Percentiles rank a stretch among this genome's conserved stretches.
These are phyloP conservation scores for Stagonosporopsis tanaceti DNA, from an alignment of 2,329 filamentous ascomycete species.

Conservation along the genomic window DNA sequence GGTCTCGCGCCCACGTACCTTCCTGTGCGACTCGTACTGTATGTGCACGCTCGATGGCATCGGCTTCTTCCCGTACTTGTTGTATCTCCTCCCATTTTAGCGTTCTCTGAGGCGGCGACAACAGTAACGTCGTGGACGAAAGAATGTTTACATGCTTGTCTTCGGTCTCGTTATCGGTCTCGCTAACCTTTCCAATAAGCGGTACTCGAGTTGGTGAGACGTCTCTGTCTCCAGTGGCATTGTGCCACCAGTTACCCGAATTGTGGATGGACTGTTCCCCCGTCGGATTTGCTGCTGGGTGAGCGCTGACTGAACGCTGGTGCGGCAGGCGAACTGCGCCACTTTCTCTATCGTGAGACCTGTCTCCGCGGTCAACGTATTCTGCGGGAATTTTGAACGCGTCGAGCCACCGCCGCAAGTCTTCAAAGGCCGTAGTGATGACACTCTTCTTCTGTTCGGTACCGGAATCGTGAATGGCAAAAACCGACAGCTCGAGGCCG, in stretches of 20 bases:
- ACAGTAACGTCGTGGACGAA: background rate
- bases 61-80: background rate
- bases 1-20: background rate
- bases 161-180: background rate
- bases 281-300: background rate
- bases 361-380: background rate
- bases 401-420: background rate
- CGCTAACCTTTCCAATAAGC: background rate
- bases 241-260: no score
- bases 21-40: background rate
- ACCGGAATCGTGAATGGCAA: background rate
- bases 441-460: background rate
- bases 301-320: constrained; percentile 1
- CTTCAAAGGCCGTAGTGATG: background rate
- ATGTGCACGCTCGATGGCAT: constrained; percentile 1
- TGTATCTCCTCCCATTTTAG: background rate
- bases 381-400: background rate
- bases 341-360: background rate
- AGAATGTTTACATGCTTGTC: background rate
- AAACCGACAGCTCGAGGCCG: background rate
- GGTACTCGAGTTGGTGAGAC: background rate
- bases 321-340: background rate
- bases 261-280: background rate
- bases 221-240: background rate
- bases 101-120: background rate